phyloP scores from a whole-genome alignment of 805 yeast genomes.

The Saccharomycopsis oosterbeekiorum region DNA sequence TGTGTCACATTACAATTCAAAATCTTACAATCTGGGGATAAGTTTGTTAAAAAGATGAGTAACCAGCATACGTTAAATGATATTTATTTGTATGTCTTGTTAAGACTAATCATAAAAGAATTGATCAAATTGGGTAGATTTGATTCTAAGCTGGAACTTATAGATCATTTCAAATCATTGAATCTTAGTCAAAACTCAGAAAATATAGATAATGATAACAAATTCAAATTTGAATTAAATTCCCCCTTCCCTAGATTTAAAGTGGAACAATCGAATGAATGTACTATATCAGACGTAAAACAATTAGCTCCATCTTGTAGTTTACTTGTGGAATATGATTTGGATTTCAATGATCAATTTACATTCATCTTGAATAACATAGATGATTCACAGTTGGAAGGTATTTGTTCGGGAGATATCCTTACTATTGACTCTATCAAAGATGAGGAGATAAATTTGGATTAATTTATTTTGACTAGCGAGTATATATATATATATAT shows the following conservation, averaged over 20 bases:
- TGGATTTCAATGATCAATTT: slow-evolving; percentile 26
- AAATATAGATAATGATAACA: neutral
- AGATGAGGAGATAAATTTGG: neutral
- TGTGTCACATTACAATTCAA: slow-evolving; percentile 41
- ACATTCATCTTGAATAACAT: slow-evolving; percentile 24
- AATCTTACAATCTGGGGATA: slow-evolving; percentile 39
- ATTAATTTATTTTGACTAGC: neutral
- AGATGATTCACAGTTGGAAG: slow-evolving; percentile 19
- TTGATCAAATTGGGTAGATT: neutral
- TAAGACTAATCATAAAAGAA: slow-evolving; percentile 6
- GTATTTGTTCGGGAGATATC: neutral
- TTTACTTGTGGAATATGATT: slow-evolving; percentile 39
- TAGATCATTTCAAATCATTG: neutral
- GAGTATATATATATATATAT: neutral
- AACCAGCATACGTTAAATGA: slow-evolving; percentile 34
- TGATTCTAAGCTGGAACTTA: neutral
- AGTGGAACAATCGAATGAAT: slow-evolving; percentile 28
- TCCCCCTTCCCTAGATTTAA: slow-evolving; percentile 54
- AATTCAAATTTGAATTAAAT: slow-evolving; percentile 37
- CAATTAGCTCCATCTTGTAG: slow-evolving; percentile 68
- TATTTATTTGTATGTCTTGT: slow-evolving; percentile 38
- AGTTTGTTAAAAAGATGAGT: slow-evolving; percentile 36
- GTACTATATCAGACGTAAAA: slow-evolving; percentile 30
- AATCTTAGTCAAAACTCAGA: neutral
- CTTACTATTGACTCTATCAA: neutral